phyloP scores from a whole-genome alignment of 2,329 filamentous ascomycete genomes.

The Neocatenulostroma microsporum region DNA sequence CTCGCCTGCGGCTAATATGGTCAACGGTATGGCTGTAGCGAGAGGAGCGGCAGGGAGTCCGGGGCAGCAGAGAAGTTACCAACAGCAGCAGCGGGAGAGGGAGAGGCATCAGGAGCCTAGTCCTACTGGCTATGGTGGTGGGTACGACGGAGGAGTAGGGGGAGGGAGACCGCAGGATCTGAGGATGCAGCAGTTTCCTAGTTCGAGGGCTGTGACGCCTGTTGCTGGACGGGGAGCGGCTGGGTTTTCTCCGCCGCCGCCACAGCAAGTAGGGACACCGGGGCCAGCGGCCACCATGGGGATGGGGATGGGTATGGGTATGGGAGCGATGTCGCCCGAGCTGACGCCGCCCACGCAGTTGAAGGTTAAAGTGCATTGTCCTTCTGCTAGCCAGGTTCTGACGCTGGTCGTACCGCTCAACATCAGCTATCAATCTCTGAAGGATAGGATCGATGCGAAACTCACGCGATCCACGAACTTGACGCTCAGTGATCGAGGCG shows the following conservation, averaged over 20 bases:
- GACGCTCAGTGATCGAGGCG: slow-evolving; percentile 64
- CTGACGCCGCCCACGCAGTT: slow-evolving; percentile 55
- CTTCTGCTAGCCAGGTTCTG: slow-evolving; percentile 71
- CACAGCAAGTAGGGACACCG: background rate
- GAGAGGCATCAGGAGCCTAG: slow-evolving; percentile 34
- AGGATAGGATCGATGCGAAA: slow-evolving; percentile 94
- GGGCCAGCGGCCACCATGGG: too few species aligned
- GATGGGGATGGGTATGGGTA: too few species aligned
- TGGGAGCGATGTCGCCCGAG: slow-evolving; percentile 2
- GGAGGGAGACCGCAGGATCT: slow-evolving; percentile 9
- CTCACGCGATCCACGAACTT: slow-evolving; percentile 77
- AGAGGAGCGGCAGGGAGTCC: too few species aligned
- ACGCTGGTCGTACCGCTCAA: slow-evolving; percentile 95
- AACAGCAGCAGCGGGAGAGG: slow-evolving; percentile 61
- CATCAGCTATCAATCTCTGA: slow-evolving; percentile 86
- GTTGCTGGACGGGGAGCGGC: slow-evolving; percentile 28
- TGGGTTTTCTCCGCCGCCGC: slow-evolving; percentile 22
- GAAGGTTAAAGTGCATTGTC: slow-evolving; percentile 89
- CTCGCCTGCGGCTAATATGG: slow-evolving; percentile 63
- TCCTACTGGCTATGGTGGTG: slow-evolving; percentile 13
- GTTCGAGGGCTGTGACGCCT: slow-evolving; percentile 33
- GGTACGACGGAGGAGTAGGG: too few species aligned
- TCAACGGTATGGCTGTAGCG: slow-evolving; percentile 55
- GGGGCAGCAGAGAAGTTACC: too few species aligned
- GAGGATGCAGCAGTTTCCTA: slow-evolving; percentile 15